These are phyloP conservation scores for Talaromyces sp. DNA, from an alignment of 2,329 filamentous ascomycete genomes.

Conservation along the genomic window DNA sequence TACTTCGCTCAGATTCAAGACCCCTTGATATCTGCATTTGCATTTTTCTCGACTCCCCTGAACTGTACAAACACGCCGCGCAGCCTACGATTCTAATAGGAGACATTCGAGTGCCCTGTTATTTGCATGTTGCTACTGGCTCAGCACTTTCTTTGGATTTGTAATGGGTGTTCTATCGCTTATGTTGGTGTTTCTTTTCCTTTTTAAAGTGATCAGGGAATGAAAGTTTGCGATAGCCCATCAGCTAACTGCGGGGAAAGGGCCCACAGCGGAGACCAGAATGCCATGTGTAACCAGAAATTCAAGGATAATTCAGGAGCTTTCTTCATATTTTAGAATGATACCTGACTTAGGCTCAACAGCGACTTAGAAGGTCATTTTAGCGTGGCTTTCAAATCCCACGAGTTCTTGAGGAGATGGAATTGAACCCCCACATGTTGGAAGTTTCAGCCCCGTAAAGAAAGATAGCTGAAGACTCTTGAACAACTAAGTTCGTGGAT, in stretches of 20 bases:
- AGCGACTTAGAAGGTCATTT: too few species aligned
- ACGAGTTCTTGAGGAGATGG: too few species aligned
- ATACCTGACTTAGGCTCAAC: too few species aligned
- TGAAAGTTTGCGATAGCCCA: constrained; percentile 14
- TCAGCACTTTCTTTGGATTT: constrained; percentile 10
- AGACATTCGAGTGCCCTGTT: constrained; percentile 12
- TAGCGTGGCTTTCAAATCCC: too few species aligned
- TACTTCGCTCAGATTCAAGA: constrained; percentile 16
- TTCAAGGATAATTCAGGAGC: neutral
- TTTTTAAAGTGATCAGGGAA: constrained; percentile 12
- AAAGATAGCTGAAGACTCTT: too few species aligned
- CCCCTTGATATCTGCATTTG: constrained; percentile 11
- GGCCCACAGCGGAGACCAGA: constrained; percentile 4
- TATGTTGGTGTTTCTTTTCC: constrained; percentile 6
- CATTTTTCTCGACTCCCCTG: constrained; percentile 10
- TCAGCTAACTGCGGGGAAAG: constrained; percentile 3
- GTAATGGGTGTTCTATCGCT: constrained; percentile 5
- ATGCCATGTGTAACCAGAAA: constrained; percentile 6
- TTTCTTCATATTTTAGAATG: too few species aligned
- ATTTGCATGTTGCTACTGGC: constrained; percentile 12
- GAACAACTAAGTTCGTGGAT: too few species aligned
- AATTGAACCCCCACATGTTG: too few species aligned
- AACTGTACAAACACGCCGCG: constrained; percentile 13
- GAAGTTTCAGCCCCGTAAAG: too few species aligned
- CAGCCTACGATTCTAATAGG: constrained; percentile 4